phyloP scores from a whole-genome alignment of 257 asterid species.

The Parsonsia alboflavescens region DNA sequence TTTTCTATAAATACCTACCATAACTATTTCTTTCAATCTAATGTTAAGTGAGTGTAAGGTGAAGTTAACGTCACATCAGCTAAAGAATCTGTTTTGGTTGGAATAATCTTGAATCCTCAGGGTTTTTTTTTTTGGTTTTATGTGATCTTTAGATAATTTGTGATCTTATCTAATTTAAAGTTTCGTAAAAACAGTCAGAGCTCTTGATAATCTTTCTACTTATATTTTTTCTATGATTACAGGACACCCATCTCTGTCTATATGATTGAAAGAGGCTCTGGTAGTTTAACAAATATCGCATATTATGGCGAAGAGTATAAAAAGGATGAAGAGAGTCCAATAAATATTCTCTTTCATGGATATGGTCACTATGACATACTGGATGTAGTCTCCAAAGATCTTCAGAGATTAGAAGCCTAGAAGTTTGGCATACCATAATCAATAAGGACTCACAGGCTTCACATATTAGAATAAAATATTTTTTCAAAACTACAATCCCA shows the following conservation, averaged over 20 bases:
- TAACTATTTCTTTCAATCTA: not conserved
- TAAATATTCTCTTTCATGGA: conserved; percentile 67
- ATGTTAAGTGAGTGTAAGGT: not conserved
- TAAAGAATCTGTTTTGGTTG: not conserved
- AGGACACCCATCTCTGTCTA: conserved; percentile 73
- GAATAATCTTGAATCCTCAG: not conserved
- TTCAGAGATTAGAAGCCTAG: conserved; percentile 23
- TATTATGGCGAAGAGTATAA: conserved; percentile 66
- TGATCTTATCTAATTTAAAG: not conserved
- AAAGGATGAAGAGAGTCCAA: conserved; percentile 38
- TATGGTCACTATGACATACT: conserved; percentile 89
- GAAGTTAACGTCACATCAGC: not conserved
- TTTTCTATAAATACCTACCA: not conserved
- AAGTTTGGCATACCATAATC: conserved; percentile 9
- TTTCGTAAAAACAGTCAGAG: not conserved
- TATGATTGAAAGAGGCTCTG: conserved; percentile 51
- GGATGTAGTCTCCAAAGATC: conserved; percentile 30
- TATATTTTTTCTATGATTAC: conserved; percentile 18
- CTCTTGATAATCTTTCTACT: not conserved
- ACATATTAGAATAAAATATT: conserved; percentile 15
- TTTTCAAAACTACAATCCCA: not conserved
- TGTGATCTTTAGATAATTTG: no score
- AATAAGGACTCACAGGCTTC: conserved; percentile 11
- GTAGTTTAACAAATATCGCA: conserved; percentile 48
- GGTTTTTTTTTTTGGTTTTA: no score